Evolutionary conservation across 495 filamentous ascomycete genomes (phyloP), one percentile per base, ranked within the genome.

Genomic region (Staphylotrichum tortipilum): DNA sequence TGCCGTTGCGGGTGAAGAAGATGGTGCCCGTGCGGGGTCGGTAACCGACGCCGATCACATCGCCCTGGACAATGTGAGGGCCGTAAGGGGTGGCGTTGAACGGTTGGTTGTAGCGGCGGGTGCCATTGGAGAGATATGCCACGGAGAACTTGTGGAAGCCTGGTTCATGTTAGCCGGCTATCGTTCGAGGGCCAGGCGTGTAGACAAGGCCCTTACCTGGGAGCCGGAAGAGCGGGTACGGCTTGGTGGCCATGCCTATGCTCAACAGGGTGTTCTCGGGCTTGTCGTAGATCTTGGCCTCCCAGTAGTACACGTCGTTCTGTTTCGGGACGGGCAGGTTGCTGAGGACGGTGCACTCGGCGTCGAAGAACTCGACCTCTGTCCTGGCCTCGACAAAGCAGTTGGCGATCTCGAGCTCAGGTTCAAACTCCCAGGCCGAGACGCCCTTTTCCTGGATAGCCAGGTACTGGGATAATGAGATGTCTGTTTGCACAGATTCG

Each of bases 301-400:
- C 92, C 92, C 92, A 98, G 65, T 98, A 98, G 61, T 97, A 97
- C 12, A 96, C 90, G 63, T 98, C 92, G 58, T 98, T 97, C 62
- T 98, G 92, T 65, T 98, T 98, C 19, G 92, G 92, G 30, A 98
- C 84, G 0, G 92, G 92, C 33, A 98, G 70, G 56, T 98, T 98
- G 66, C 85, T 95, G 74, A 96, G 87, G 41, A 97, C 94, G 62
- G 88, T 94, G 68, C 92, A 97, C 64, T 92, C 94, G 10, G 87
- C 88, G 65, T 98, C 92, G 58, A 92, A 97, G 72, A 98, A 98
- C 63, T 98, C 92, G 47, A 98, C 92, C 66, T 98, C 92, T 2
- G 92, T 98, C 55, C 94, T 79, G 17, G 66, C 91, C 70, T 98
- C 89, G 38, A 98, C 92, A 64, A 98, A 98, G 65, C 94, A 97